Evolutionary conservation across 108 stramenopile genomes (phyloP).

Genomic region (Conticribra weissflogii): DNA sequence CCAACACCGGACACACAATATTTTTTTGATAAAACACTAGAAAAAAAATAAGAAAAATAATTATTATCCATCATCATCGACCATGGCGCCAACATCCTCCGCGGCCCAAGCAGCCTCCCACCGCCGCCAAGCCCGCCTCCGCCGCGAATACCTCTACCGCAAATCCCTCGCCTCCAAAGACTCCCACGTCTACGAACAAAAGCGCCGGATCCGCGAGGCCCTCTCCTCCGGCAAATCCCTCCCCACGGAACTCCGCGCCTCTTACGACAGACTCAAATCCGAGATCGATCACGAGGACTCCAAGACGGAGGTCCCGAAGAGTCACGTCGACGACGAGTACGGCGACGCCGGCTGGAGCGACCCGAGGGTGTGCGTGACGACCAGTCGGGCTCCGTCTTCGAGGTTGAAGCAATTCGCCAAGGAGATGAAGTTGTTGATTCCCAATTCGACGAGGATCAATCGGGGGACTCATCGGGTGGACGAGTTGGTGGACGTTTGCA

Average conservation of each 20-base stretch:
- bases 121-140: slow-evolving; percentile 94
- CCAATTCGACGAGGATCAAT: slow-evolving; percentile 95
- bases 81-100: slow-evolving; percentile 40
- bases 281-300: slow-evolving; percentile 87
- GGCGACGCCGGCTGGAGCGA: slow-evolving; percentile 91
- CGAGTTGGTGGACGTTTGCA: slow-evolving; percentile 92
- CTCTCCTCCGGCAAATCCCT: slow-evolving; percentile 89
- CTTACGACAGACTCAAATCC: slow-evolving; percentile 69
- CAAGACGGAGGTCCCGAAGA: slow-evolving; percentile 56
- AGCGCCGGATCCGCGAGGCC: slow-evolving; percentile 87
- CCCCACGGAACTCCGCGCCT: slow-evolving; percentile 91
- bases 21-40: no score
- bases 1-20: background rate
- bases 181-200: slow-evolving; percentile 84
- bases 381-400: slow-evolving; percentile 90
- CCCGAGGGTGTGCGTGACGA: slow-evolving; percentile 96
- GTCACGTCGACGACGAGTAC: slow-evolving; percentile 97
- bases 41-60: background rate
- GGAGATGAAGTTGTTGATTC: slow-evolving; percentile 95
- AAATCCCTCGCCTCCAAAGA: slow-evolving; percentile 84
- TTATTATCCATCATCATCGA: no score
- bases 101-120: slow-evolving; percentile 71
- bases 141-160: slow-evolving; percentile 97
- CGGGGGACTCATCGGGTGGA: slow-evolving; percentile 93
- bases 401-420: slow-evolving; percentile 98